Evolutionary conservation across 1,284 basidiomycete genomes (phyloP).

Genomic region (Pseudozyma tsukubaensis): DNA sequence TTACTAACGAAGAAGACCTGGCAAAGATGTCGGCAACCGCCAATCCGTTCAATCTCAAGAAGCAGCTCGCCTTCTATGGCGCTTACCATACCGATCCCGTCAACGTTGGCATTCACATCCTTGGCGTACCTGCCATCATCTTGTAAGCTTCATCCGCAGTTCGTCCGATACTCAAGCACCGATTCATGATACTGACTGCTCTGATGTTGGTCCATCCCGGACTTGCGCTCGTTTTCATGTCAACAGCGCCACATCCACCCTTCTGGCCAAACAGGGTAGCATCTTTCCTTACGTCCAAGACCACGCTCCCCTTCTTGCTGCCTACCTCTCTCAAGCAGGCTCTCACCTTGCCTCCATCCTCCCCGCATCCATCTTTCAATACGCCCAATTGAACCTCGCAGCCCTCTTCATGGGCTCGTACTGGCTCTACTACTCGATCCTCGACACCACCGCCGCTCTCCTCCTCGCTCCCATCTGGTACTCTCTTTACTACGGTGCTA

Average conservation of each 20-base stretch:
- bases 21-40: constrained; percentile 52
- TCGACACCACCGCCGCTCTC: constrained; percentile 49
- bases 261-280: constrained; percentile 41
- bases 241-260: constrained; percentile 25
- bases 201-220: background rate
- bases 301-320: constrained; percentile 29
- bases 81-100: constrained; percentile 61
- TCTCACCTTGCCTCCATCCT: constrained; percentile 25
- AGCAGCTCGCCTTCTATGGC: constrained; percentile 63
- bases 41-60: constrained; percentile 51
- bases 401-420: constrained; percentile 52
- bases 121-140: constrained; percentile 61
- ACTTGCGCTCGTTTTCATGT: background rate
- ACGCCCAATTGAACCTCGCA: constrained; percentile 39
- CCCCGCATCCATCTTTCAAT: constrained; percentile 25
- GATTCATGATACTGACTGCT: too few species aligned
- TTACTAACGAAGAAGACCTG: too few species aligned
- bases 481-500: constrained; percentile 33
- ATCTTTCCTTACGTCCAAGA: constrained; percentile 42
- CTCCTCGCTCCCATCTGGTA: constrained; percentile 56
- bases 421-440: constrained; percentile 56
- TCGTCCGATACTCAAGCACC: background rate
- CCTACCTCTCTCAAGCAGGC: constrained; percentile 40
- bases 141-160: constrained; percentile 26
- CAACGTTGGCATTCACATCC: constrained; percentile 62